Conservation (phyloP, 2,329 filamentous ascomycete genomes). For the Gaeumannomyces sp. region DNA sequence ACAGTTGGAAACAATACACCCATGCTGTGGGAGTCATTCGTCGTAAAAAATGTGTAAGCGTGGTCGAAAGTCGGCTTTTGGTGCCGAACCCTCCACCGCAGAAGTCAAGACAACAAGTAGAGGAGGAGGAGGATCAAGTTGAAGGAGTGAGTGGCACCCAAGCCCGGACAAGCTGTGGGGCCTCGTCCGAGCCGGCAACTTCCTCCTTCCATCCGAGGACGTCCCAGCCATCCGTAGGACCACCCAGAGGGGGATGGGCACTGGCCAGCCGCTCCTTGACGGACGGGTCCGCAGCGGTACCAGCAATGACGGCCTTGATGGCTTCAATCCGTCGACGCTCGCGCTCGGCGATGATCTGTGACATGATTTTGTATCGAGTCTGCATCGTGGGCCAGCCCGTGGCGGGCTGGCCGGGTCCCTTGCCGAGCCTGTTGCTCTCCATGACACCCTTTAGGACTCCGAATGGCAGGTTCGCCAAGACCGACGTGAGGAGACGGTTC, state of each 20-base stretch:
- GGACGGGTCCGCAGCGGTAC: slow-evolving; percentile 9
- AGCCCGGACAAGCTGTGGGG: too few species aligned
- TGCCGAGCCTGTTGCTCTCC: slow-evolving; percentile 51
- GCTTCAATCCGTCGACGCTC: slow-evolving; percentile 47
- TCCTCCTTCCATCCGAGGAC: slow-evolving; percentile 17
- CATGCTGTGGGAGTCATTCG: not conserved
- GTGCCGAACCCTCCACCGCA: too few species aligned
- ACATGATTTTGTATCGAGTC: slow-evolving; percentile 41
- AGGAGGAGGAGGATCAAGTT: too few species aligned
- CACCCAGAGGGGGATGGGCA: slow-evolving; percentile 9
- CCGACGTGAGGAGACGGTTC: slow-evolving; percentile 52
- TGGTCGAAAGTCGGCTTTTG: too few species aligned
- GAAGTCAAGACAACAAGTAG: too few species aligned
- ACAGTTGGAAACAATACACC: not conserved
- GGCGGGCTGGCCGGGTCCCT: slow-evolving; percentile 19
- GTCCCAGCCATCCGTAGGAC: slow-evolving; percentile 14
- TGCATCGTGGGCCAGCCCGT: slow-evolving; percentile 44
- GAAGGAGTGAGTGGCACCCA: too few species aligned
- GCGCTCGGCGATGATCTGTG: slow-evolving; percentile 47
- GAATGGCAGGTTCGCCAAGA: slow-evolving; percentile 66
- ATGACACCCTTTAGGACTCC: slow-evolving; percentile 58
- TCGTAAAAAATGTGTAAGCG: not conserved
- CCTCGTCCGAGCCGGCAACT: too few species aligned
- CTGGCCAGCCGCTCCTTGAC: slow-evolving; percentile 13
- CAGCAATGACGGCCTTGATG: slow-evolving; percentile 25